These are phyloP conservation scores for Pseudogymnoascus verrucosus DNA, from an alignment of 2,329 filamentous ascomycete species.

Conservation along the genomic window DNA sequence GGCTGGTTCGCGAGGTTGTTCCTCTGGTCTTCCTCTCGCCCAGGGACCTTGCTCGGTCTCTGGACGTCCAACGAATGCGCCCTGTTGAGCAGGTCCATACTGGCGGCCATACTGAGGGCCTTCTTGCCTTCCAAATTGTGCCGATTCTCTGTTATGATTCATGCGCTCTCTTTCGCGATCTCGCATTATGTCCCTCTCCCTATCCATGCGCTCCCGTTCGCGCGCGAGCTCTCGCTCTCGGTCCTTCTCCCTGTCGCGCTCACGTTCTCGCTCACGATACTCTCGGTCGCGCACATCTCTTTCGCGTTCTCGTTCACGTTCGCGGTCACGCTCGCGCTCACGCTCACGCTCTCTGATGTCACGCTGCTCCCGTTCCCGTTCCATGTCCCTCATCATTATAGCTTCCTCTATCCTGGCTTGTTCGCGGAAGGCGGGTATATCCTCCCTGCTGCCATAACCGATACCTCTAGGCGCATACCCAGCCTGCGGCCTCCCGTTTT, in stretches of 20 bases:
- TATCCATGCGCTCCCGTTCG: slow-evolving; percentile 7
- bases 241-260: slow-evolving; percentile 34
- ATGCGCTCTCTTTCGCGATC: slow-evolving; percentile 9
- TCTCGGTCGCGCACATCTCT: slow-evolving; percentile 18
- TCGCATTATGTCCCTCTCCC: slow-evolving; percentile 14
- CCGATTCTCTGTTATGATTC: neutral
- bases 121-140: slow-evolving; percentile 4
- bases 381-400: slow-evolving; percentile 37
- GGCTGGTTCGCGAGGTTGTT: slow-evolving; percentile 14
- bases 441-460: slow-evolving; percentile 23
- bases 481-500: slow-evolving; percentile 3
- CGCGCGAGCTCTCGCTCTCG: slow-evolving; percentile 10
- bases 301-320: slow-evolving; percentile 36
- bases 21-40: slow-evolving; percentile 19
- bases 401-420: slow-evolving; percentile 36
- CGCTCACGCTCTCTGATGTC: slow-evolving; percentile 19
- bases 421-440: slow-evolving; percentile 26
- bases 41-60: slow-evolving; percentile 24
- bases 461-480: slow-evolving; percentile 13
- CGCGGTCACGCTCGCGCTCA: slow-evolving; percentile 33
- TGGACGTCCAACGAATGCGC: slow-evolving; percentile 19
- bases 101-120: slow-evolving; percentile 11
- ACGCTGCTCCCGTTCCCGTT: slow-evolving; percentile 31
- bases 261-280: slow-evolving; percentile 36
- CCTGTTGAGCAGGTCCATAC: slow-evolving; percentile 18